Conservation (phyloP, 139 green algal species). For the Chlorella sp. region DNA sequence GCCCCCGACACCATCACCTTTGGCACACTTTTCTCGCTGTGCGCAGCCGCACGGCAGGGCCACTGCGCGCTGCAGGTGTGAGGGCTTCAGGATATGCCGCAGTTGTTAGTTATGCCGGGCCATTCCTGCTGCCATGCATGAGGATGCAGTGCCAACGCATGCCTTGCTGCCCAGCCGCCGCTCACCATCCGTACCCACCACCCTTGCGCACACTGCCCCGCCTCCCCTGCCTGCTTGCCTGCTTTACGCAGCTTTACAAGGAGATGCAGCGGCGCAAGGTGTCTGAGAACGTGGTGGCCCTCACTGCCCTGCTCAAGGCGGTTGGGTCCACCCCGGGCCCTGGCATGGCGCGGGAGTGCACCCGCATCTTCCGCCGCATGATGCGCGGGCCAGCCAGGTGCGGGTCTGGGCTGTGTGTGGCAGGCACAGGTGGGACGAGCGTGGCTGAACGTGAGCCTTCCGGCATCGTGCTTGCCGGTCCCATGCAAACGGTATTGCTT, state of each 20-base stretch:
- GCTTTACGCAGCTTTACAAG: conserved; percentile 10
- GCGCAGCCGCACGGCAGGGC: conserved; percentile 27
- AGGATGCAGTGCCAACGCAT: too few species aligned
- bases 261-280: conserved; percentile 35
- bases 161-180: too few species aligned
- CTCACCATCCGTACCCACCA: too few species aligned
- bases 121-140: too few species aligned
- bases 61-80: conserved; percentile 30
- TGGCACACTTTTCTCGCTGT: conserved; percentile 51
- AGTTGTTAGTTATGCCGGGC: too few species aligned
- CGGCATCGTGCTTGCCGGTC: too few species aligned
- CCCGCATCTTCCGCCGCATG: conserved; percentile 60
- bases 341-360: conserved; percentile 47
- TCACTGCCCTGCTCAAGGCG: conserved; percentile 55
- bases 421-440: too few species aligned
- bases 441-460: too few species aligned
- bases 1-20: conserved; percentile 65
- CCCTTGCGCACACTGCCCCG: too few species aligned
- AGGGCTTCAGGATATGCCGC: too few species aligned
- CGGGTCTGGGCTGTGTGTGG: too few species aligned
- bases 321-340: conserved; percentile 36
- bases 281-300: conserved; percentile 32
- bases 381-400: conserved; percentile 41
- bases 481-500: too few species aligned
- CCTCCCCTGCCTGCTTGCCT: neutral